Conservation (phyloP, 371 early-diverging fungal species). For the Mortierella sp. region DNA sequence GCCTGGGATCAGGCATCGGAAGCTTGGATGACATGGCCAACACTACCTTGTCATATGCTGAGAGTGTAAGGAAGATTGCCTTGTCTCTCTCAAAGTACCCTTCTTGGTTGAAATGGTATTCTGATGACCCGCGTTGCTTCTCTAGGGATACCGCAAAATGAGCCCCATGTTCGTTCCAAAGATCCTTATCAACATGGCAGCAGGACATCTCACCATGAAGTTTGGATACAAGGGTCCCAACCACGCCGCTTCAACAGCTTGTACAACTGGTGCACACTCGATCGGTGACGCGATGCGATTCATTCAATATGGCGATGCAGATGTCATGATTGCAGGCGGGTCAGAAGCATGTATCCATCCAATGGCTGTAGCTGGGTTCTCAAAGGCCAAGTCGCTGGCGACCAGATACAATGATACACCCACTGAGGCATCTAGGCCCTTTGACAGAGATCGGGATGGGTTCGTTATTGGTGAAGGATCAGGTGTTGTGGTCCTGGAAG, state of each 20-base stretch:
- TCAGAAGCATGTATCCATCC: constrained; percentile 89
- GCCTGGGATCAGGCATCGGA: constrained; percentile 70
- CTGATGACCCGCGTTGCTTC: not conserved
- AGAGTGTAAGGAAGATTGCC: constrained; percentile 68
- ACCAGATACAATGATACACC: constrained; percentile 83
- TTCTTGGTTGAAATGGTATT: not conserved
- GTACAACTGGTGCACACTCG: constrained; percentile 95
- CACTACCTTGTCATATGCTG: constrained; percentile 63
- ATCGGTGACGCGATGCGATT: constrained; percentile 94
- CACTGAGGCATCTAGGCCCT: constrained; percentile 85
- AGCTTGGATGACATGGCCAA: constrained; percentile 85
- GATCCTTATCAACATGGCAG: constrained; percentile 94
- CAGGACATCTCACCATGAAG: constrained; percentile 91
- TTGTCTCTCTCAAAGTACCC: too few relatives aligned
- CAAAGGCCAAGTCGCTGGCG: constrained; percentile 85
- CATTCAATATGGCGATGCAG: constrained; percentile 92
- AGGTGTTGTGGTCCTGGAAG: constrained; percentile 92
- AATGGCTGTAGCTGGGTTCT: constrained; percentile 90
- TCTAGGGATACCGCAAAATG: constrained; percentile 79
- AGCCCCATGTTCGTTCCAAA: constrained; percentile 93
- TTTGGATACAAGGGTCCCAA: constrained; percentile 92
- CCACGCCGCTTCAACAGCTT: constrained; percentile 92
- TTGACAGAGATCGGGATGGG: constrained; percentile 87
- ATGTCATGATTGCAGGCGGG: constrained; percentile 97
- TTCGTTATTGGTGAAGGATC: constrained; percentile 97